A percentile compares a stretch with the other conserved stretches of the same genome.
Evolutionary conservation across 257 asterid species (phyloP).

Genomic region (Solanum tarijense): DNA sequence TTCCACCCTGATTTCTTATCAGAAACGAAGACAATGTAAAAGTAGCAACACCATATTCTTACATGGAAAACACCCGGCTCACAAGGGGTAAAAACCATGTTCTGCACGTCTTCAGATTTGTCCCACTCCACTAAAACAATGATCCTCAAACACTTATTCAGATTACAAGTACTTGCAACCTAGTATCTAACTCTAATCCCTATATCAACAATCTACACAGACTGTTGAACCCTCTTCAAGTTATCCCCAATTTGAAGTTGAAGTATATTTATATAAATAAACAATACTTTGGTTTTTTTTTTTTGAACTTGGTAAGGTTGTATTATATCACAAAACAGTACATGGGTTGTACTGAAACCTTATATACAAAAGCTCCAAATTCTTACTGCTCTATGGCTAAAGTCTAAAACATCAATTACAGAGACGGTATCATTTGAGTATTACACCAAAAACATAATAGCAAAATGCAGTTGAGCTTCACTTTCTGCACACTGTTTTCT

Average conservation of each 20-base stretch:
- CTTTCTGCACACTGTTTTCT: too few species aligned
- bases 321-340: too few species aligned
- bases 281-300: neutral
- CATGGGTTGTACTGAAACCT: too few species aligned
- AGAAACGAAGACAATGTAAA: neutral
- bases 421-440: too few species aligned
- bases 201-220: neutral
- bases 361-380: too few species aligned
- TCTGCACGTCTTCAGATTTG: neutral
- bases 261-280: neutral
- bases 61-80: neutral
- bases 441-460: too few species aligned
- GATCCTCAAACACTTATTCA: neutral
- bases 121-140: neutral
- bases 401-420: too few species aligned
- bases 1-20: neutral
- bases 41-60: neutral
- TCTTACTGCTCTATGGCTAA: too few species aligned
- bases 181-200: neutral
- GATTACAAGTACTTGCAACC: neutral
- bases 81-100: neutral
- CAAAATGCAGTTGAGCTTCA: too few species aligned
- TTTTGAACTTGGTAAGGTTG: too few species aligned
- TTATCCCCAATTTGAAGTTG: neutral
- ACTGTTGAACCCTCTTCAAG: neutral